These are phyloP conservation scores for Penicillium sp. DNA, from an alignment of 2,329 filamentous ascomycete species.

Conservation along the genomic window DNA sequence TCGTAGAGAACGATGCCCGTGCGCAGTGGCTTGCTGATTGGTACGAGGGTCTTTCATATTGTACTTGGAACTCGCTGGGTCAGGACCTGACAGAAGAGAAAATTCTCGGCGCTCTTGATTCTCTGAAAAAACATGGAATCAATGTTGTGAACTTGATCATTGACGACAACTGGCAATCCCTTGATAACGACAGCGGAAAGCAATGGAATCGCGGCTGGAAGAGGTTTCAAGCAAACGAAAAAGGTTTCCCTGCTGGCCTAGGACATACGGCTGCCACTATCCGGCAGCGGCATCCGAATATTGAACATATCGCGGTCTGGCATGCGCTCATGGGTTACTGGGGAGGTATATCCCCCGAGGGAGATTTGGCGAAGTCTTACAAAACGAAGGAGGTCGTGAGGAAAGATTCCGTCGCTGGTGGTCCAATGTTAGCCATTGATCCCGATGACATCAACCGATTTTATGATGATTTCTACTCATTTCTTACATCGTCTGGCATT, in stretches of 20 bases:
- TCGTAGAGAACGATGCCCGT: constrained; percentile 40
- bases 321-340: constrained; percentile 86
- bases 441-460: constrained; percentile 70
- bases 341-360: constrained; percentile 76
- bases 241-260: constrained; percentile 75
- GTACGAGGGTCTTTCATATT: constrained; percentile 92
- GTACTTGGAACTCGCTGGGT: constrained; percentile 93
- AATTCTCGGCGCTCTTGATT: constrained; percentile 69
- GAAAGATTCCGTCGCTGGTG: constrained; percentile 53
- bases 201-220: constrained; percentile 62
- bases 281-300: constrained; percentile 63
- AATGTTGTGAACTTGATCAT: constrained; percentile 84
- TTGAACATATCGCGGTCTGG: constrained; percentile 88
- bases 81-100: constrained; percentile 77
- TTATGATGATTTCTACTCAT: constrained; percentile 88
- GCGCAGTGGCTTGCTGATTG: constrained; percentile 73
- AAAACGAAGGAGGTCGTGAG: constrained; percentile 62
- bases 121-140: constrained; percentile 67
- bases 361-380: constrained; percentile 72
- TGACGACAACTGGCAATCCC: constrained; percentile 92
- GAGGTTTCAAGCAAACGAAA: constrained; percentile 78
- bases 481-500: constrained; percentile 69
- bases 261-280: constrained; percentile 67
- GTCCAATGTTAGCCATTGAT: constrained; percentile 68
- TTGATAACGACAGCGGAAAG: constrained; percentile 54